Conservation (phyloP, 2,329 filamentous ascomycete species). For the Thermomyces lanuginosus region DNA sequence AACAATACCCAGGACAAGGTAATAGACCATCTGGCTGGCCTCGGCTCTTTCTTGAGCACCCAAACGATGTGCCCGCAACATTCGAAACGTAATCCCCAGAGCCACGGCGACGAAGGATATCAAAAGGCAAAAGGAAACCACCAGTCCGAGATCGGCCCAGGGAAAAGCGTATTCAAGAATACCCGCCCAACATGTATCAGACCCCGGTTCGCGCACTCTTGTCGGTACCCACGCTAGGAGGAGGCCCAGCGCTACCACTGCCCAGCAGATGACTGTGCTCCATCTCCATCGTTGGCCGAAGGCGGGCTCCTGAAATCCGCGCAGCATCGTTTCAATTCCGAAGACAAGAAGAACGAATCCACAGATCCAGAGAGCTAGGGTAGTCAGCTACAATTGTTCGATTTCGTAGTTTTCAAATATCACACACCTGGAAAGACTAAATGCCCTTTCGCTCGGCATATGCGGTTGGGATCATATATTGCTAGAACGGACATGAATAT, state of each 20-base stretch:
- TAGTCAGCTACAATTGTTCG: constrained; percentile 4
- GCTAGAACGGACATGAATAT: constrained; percentile 8
- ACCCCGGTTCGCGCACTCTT: constrained; percentile 5
- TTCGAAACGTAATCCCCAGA: constrained; percentile 6
- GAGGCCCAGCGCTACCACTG: constrained; percentile 6
- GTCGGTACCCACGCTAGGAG: constrained; percentile 12
- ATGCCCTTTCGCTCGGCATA: constrained; percentile 8
- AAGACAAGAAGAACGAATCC: constrained; percentile 12
- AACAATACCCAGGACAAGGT: constrained; percentile 9
- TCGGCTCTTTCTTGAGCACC: constrained; percentile 11
- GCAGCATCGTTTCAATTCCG: constrained; percentile 10
- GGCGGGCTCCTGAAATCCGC: constrained; percentile 7
- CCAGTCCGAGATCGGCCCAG: constrained; percentile 11
- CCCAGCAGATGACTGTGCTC: constrained; percentile 9
- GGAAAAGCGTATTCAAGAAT: constrained; percentile 8
- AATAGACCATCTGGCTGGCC: constrained; percentile 12
- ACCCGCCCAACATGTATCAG: constrained; percentile 8
- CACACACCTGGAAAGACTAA: constrained; percentile 12
- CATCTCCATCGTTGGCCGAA: constrained; percentile 9
- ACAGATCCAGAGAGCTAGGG: constrained; percentile 12
- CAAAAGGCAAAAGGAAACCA: constrained; percentile 8
- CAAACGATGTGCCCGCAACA: constrained; percentile 9
- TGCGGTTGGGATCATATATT: too few relatives aligned
- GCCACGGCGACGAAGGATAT: constrained; percentile 9
- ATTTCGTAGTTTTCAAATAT: too few relatives aligned